Conservation (phyloP, 352 stramenopile species). For the Phytophthora foliorum region DNA sequence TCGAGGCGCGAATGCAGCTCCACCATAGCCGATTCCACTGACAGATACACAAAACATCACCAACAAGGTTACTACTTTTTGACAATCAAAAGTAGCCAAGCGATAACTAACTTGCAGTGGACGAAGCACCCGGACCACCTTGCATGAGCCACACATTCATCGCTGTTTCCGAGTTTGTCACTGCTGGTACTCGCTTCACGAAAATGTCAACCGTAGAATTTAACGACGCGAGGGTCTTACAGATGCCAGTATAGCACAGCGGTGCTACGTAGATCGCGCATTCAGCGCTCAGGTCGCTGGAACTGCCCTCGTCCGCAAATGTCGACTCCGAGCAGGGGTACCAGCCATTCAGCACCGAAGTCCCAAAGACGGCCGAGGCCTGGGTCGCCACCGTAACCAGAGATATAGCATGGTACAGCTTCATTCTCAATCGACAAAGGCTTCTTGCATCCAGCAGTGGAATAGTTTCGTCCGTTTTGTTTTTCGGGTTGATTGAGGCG, state of each 20-base stretch:
- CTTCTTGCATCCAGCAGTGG: background rate
- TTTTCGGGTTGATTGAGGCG: slow-evolving; percentile 5
- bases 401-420: background rate
- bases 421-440: slow-evolving; percentile 13
- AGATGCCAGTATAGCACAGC: slow-evolving; percentile 46
- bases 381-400: slow-evolving; percentile 9
- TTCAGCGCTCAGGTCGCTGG: slow-evolving; percentile 25
- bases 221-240: background rate
- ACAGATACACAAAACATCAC: slow-evolving; percentile 1
- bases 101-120: slow-evolving; percentile 39
- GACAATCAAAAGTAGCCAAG: background rate
- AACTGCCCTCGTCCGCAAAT: slow-evolving; percentile 28
- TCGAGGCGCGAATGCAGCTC: slow-evolving; percentile 35
- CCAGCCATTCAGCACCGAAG: slow-evolving; percentile 39
- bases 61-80: background rate
- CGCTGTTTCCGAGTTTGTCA: slow-evolving; percentile 8
- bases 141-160: slow-evolving; percentile 53
- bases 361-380: slow-evolving; percentile 4
- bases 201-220: slow-evolving; percentile 40
- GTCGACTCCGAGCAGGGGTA: slow-evolving; percentile 41
- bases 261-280: slow-evolving; percentile 46
- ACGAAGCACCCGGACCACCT: slow-evolving; percentile 43
- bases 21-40: slow-evolving; percentile 52
- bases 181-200: slow-evolving; percentile 45
- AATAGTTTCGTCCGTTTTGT: slow-evolving; percentile 14